These are phyloP conservation scores for Hyphodiscus sp. DNA, from an alignment of 2,329 filamentous ascomycete species.

Conservation along the genomic window DNA sequence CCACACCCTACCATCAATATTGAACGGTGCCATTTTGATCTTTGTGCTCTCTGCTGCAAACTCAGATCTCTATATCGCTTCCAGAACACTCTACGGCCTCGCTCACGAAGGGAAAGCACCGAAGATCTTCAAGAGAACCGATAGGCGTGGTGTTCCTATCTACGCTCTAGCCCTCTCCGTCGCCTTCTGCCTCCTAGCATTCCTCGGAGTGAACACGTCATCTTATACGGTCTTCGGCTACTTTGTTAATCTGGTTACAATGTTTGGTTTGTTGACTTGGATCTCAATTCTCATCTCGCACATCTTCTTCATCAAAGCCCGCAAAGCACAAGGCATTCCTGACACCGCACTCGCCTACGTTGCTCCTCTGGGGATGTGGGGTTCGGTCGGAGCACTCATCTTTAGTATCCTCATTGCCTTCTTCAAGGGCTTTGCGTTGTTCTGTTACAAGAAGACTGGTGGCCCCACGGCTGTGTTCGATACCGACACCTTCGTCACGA, in stretches of 20 bases:
- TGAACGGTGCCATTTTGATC: slow-evolving; percentile 64
- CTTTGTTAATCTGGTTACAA: slow-evolving; percentile 60
- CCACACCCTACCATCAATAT: slow-evolving; percentile 55
- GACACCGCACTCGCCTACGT: slow-evolving; percentile 55
- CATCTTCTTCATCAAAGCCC: slow-evolving; percentile 59
- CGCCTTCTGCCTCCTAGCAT: slow-evolving; percentile 59
- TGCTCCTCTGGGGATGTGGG: slow-evolving; percentile 66
- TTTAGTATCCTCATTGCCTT: slow-evolving; percentile 70
- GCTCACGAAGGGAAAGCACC: slow-evolving; percentile 62
- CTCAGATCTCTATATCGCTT: slow-evolving; percentile 57
- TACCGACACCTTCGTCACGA: slow-evolving; percentile 59
- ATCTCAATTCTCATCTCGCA: slow-evolving; percentile 52
- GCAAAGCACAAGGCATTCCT: slow-evolving; percentile 53
- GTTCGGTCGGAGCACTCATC: slow-evolving; percentile 60
- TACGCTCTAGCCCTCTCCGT: slow-evolving; percentile 39
- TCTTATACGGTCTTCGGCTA: slow-evolving; percentile 62
- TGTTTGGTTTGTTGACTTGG: slow-evolving; percentile 30
- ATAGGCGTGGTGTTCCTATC: slow-evolving; percentile 48
- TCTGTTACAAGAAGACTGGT: slow-evolving; percentile 34
- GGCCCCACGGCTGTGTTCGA: slow-evolving; percentile 50
- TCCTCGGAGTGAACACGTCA: slow-evolving; percentile 53
- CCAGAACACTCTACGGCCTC: slow-evolving; percentile 64
- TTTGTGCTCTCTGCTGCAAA: slow-evolving; percentile 59
- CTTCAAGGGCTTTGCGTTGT: slow-evolving; percentile 78
- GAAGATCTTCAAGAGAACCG: slow-evolving; percentile 46